Percentiles rank a stretch among this genome's conserved stretches.
phyloP scores from a whole-genome alignment of 2,329 filamentous ascomycete species.

The Daldinia sp. region DNA sequence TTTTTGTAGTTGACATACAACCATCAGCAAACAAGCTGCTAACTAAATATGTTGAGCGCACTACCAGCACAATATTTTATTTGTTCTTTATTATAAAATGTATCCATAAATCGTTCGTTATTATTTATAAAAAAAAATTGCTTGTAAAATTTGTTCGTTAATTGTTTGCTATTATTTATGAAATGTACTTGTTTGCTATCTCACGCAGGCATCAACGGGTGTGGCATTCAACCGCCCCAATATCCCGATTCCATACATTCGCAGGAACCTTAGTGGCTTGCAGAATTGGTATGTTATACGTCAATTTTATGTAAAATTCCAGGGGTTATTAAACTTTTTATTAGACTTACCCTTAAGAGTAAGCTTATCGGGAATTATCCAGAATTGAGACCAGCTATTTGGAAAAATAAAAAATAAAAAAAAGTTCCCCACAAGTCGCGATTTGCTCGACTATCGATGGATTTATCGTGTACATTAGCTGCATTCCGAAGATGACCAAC shows the following conservation, averaged over 20 bases:
- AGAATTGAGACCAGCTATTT: slow-evolving; percentile 27
- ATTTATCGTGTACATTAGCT: slow-evolving; percentile 17
- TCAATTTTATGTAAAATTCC: slow-evolving; percentile 20
- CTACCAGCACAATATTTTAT: too few species aligned
- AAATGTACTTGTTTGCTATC: too few species aligned
- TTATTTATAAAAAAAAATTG: too few species aligned
- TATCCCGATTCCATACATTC: neutral
- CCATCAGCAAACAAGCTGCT: too few species aligned
- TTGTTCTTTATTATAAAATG: too few species aligned
- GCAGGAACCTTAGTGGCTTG: neutral
- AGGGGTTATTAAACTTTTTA: too few species aligned
- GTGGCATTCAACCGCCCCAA: slow-evolving; percentile 24
- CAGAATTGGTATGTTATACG: neutral
- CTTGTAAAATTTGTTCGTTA: too few species aligned
- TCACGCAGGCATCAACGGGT: slow-evolving; percentile 20
- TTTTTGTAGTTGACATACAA: too few species aligned
- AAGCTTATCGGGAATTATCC: neutral
- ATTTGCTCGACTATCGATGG: slow-evolving; percentile 6
- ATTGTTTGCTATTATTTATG: too few species aligned
- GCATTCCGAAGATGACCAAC: slow-evolving; percentile 7
- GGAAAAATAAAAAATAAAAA: neutral
- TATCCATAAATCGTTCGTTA: too few species aligned
- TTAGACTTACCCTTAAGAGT: slow-evolving; percentile 9
- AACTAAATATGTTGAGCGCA: too few species aligned
- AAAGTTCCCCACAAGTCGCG: slow-evolving; percentile 27